Conservation (phyloP, 139 green algal genomes). For the Chlorella sp. region DNA sequence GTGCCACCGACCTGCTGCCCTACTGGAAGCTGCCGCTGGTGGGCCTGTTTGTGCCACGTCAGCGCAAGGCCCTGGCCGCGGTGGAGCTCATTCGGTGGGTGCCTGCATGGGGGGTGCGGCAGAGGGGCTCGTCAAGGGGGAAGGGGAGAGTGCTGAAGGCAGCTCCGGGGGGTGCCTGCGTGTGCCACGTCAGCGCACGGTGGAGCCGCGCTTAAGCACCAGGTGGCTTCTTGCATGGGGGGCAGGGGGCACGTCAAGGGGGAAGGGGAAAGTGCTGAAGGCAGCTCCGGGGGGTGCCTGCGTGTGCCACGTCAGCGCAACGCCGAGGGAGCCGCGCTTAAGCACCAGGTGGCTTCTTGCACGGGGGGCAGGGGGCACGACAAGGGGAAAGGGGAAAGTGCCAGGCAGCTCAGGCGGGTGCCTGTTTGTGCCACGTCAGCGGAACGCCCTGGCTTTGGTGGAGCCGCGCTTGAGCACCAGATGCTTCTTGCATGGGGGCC, state of each 20-base stretch:
- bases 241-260: too few relatives aligned
- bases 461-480: too few relatives aligned
- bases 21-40: constrained; percentile 87
- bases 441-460: too few relatives aligned
- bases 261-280: not conserved
- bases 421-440: constrained; percentile 61
- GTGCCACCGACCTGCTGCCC: constrained; percentile 96
- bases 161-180: constrained; percentile 31
- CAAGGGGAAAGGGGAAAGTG: not conserved
- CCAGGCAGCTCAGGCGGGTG: not conserved
- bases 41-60: constrained; percentile 69
- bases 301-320: constrained; percentile 77
- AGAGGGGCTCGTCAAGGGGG: too few relatives aligned
- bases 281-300: not conserved
- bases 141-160: not conserved
- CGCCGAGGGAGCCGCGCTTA: constrained; percentile 73
- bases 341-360: constrained; percentile 67
- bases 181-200: constrained; percentile 81
- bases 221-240: constrained; percentile 30
- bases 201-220: constrained; percentile 80
- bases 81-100: constrained; percentile 89
- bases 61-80: constrained; percentile 76
- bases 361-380: not conserved
- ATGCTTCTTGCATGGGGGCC: too few relatives aligned
- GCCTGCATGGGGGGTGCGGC: not conserved